Evolutionary conservation across 2,329 filamentous ascomycete genomes (phyloP).

Genomic region (Ascochyta clinopodiicola): DNA sequence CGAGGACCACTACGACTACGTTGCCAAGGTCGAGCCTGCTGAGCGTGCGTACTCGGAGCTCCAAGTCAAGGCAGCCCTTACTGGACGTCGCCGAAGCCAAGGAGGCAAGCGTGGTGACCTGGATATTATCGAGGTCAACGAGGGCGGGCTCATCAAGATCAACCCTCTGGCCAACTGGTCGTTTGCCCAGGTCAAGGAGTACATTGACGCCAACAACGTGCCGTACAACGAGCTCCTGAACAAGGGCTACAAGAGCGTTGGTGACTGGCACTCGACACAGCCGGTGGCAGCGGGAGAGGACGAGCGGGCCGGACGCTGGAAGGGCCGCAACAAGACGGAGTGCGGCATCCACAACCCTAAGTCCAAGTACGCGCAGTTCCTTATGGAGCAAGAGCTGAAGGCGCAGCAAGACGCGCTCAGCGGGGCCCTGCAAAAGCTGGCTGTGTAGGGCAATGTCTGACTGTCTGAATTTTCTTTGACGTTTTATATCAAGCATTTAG

Average conservation of each 20-base stretch:
- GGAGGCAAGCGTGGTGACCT: constrained; percentile 90
- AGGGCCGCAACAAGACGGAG: constrained; percentile 93
- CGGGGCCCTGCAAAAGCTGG: constrained; percentile 40
- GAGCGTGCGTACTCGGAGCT: constrained; percentile 89
- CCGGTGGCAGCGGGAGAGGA: constrained; percentile 92
- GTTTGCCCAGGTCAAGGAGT: constrained; percentile 87
- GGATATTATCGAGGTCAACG: constrained; percentile 91
- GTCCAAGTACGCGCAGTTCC: constrained; percentile 87
- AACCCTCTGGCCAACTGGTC: constrained; percentile 96
- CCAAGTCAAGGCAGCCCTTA: constrained; percentile 87
- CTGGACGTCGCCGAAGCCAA: constrained; percentile 88
- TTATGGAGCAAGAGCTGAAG: constrained; percentile 75
- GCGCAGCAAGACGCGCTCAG: constrained; percentile 46
- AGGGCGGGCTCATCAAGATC: constrained; percentile 92
- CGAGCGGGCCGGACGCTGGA: constrained; percentile 95
- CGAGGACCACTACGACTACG: constrained; percentile 91
- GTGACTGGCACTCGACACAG: constrained; percentile 96
- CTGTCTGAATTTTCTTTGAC: constrained; percentile 27
- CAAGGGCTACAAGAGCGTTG: constrained; percentile 95
- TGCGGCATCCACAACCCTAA: constrained; percentile 99
- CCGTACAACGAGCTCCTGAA: constrained; percentile 94
- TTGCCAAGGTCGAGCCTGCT: constrained; percentile 96
- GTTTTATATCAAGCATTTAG: constrained; percentile 44
- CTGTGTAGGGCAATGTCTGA: constrained; percentile 24
- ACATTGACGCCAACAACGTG: constrained; percentile 84